Evolutionary conservation across 2,329 filamentous ascomycete genomes (phyloP).

Genomic region (Penicillium sp.): DNA sequence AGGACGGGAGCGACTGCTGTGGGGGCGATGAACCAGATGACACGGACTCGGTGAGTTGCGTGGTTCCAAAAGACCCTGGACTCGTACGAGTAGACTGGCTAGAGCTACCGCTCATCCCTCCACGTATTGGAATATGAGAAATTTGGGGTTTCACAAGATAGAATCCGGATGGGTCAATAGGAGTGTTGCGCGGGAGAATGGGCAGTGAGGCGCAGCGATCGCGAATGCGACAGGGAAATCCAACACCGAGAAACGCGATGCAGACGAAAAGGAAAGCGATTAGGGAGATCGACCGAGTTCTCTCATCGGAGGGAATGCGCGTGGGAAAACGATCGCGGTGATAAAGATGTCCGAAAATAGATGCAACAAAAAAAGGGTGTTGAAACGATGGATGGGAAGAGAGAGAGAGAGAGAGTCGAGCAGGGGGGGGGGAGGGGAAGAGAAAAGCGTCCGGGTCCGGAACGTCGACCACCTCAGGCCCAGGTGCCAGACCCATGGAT

Average conservation of each 20-base stretch:
- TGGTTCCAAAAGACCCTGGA: slow-evolving; percentile 42
- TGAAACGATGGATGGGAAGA: slow-evolving; percentile 17
- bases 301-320: slow-evolving; percentile 26
- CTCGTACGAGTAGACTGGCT: slow-evolving; percentile 45
- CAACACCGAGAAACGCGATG: slow-evolving; percentile 11
- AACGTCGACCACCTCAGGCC: background rate
- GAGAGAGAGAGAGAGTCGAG: slow-evolving; percentile 9
- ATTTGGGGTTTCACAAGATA: slow-evolving; percentile 17
- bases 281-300: slow-evolving; percentile 19
- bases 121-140: slow-evolving; percentile 7
- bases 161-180: slow-evolving; percentile 4
- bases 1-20: slow-evolving; percentile 32
- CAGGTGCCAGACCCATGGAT: slow-evolving; percentile 31
- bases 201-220: slow-evolving; percentile 10
- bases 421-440: slow-evolving; percentile 25
- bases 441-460: slow-evolving; percentile 26
- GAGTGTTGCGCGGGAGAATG: slow-evolving; percentile 5
- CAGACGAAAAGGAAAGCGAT: slow-evolving; percentile 11
- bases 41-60: slow-evolving; percentile 41
- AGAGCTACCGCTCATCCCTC: slow-evolving; percentile 45
- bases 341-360: slow-evolving; percentile 14
- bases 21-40: slow-evolving; percentile 43
- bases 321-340: slow-evolving; percentile 7
- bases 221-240: slow-evolving; percentile 13
- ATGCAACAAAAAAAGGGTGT: slow-evolving; percentile 14